Evolutionary conservation across 2,329 filamentous ascomycete species (phyloP).

Genomic region (Stemphylium beticola): DNA sequence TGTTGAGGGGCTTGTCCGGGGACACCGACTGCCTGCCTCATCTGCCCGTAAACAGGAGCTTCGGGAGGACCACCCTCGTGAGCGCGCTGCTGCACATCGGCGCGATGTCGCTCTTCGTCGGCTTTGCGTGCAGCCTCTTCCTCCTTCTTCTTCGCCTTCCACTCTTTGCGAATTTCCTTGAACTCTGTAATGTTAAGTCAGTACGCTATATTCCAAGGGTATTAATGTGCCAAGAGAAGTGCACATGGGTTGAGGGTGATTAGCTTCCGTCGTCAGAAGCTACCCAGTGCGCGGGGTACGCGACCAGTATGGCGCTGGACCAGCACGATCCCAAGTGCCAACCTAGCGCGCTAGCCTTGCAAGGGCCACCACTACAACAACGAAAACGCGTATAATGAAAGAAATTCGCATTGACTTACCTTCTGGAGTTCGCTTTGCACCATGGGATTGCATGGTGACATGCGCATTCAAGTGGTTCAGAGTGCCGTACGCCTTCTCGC

Average conservation of each 20-base stretch:
- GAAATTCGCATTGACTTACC: slow-evolving; percentile 67
- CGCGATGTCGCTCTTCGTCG: slow-evolving; percentile 82
- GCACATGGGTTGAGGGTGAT: slow-evolving; percentile 46
- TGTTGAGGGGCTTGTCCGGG: slow-evolving; percentile 54
- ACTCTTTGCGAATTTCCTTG: slow-evolving; percentile 98
- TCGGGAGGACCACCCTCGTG: slow-evolving; percentile 60
- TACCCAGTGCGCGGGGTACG: slow-evolving; percentile 59
- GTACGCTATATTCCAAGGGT: slow-evolving; percentile 34
- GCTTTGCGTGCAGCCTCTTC: slow-evolving; percentile 89
- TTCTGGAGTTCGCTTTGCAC: slow-evolving; percentile 93
- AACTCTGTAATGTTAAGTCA: slow-evolving; percentile 72
- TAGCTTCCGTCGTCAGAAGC: slow-evolving; percentile 56
- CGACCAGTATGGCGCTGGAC: slow-evolving; percentile 57
- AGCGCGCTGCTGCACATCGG: slow-evolving; percentile 60
- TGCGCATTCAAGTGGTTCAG: slow-evolving; percentile 97
- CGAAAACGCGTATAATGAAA: slow-evolving; percentile 3
- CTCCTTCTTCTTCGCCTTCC: slow-evolving; percentile 99
- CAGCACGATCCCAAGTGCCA: slow-evolving; percentile 48
- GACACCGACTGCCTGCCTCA: slow-evolving; percentile 54
- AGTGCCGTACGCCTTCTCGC: slow-evolving; percentile 97
- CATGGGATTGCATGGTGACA: slow-evolving; percentile 98
- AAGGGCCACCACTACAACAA: slow-evolving; percentile 37
- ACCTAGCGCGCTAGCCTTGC: slow-evolving; percentile 41
- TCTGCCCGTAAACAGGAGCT: slow-evolving; percentile 53
- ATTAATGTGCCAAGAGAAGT: slow-evolving; percentile 44